Base-by-base conservation (phyloP, 495 filamentous ascomycete genomes). In the Talaromyces trachyspermus region DNA sequence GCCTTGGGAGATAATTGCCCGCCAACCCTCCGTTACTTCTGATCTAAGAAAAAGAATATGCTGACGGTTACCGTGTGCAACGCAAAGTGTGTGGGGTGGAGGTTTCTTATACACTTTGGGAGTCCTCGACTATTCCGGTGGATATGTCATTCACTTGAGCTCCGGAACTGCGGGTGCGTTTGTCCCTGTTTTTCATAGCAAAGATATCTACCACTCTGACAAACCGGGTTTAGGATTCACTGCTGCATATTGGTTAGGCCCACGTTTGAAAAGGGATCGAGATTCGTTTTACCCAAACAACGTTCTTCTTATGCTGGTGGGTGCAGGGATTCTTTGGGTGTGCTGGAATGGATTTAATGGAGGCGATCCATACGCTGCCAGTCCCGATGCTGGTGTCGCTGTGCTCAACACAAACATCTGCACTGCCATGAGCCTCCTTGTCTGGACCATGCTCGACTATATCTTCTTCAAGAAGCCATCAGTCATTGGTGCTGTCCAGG, bases 301-400 rank as follows among this genome's bases (percentile, higher is more conserved):
- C 52, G 63, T 76, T 37, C 49, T 72, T 11, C 61, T 70, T 22
- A 67, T 74, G 52, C 50, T 79, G 23, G 63, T 74, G 22, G 75
- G 75, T 26, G 74, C 74, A 2, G 75, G 75, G 23, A 73, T 79
- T 27, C 66, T 79, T n/a, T 79, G 75, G 75, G 63, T 74, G 24
- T 74, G 75, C 55, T 78, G 75, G 75, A 77, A 77, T 59, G 75
- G 75, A 23, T 78, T 78, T 66, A 78, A 79, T 46, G 75, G 75
- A 32, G 75, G 75, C 49, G 75, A 78, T 55, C 75, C 75, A 8
- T 78, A 77, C 49, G 61, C 71, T 18, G 75, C 75, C 6, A 70
- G 64, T 45, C 63, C 75, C 18, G 75, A 77, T 53, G 74, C 75
- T 7, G 75, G 75, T 48, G 75, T 72, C n/a, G 75, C 75, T 19